Conservation (phyloP, 2,329 filamentous ascomycete species). For the Diplodia mutila region DNA sequence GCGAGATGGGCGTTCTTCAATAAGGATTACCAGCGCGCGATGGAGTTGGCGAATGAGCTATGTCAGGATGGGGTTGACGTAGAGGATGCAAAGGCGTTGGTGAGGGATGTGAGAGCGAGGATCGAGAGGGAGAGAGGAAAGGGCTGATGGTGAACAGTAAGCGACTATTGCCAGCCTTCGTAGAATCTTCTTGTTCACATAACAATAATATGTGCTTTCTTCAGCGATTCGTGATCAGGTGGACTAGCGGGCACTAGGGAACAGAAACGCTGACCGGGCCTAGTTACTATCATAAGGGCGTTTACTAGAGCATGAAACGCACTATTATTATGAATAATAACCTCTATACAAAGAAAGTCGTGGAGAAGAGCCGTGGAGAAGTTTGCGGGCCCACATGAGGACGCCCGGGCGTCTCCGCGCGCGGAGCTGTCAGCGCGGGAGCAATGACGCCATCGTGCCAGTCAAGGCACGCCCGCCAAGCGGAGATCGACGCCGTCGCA, state of each 20-base stretch:
- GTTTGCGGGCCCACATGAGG: not conserved
- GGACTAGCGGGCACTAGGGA: too few relatives aligned
- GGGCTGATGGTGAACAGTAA: constrained; percentile 10
- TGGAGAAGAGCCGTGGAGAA: too few relatives aligned
- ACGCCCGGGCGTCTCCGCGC: not conserved
- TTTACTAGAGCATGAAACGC: too few relatives aligned
- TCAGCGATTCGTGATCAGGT: too few relatives aligned
- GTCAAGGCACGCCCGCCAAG: not conserved
- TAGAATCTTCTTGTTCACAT: too few relatives aligned
- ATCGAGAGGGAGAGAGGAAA: constrained; percentile 55
- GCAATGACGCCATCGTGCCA: constrained; percentile 15
- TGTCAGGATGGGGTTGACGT: constrained; percentile 96
- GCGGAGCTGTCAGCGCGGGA: not conserved
- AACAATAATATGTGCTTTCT: too few relatives aligned
- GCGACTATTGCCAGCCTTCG: too few relatives aligned
- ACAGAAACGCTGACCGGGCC: too few relatives aligned
- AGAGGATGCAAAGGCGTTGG: constrained; percentile 92
- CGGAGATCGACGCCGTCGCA: constrained; percentile 2
- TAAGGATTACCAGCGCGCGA: constrained; percentile 75
- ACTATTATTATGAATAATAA: too few relatives aligned
- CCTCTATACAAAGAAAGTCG: not conserved
- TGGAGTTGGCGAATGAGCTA: constrained; percentile 82
- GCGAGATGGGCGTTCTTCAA: constrained; percentile 78
- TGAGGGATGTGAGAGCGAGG: constrained; percentile 80
- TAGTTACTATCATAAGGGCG: too few relatives aligned